These are phyloP conservation scores for Rhizomucor pusillus DNA, from an alignment of 371 early-diverging fungal genomes.

Conservation along the genomic window DNA sequence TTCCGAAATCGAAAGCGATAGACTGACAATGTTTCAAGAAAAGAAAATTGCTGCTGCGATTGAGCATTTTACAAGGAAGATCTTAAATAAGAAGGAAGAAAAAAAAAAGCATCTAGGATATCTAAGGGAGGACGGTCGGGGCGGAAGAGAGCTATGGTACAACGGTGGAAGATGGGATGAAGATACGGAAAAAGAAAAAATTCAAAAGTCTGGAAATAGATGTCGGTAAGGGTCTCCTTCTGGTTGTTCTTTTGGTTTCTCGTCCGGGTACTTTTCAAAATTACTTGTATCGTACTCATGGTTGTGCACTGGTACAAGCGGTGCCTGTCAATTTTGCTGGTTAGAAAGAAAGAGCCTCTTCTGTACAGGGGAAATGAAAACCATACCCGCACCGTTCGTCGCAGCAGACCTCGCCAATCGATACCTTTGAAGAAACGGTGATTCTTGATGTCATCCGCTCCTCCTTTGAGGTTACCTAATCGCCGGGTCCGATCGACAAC, in stretches of 20 bases:
- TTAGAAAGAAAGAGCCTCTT: not conserved
- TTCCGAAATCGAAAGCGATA: too few species aligned
- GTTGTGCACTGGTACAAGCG: constrained; percentile 58
- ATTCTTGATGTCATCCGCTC: constrained; percentile 64
- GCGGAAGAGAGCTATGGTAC: not conserved
- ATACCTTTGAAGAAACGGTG: constrained; percentile 88
- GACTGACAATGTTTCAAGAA: too few species aligned
- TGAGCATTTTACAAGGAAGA: too few species aligned
- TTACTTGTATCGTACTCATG: constrained; percentile 68
- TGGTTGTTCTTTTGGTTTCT: constrained; percentile 27
- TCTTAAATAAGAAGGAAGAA: too few species aligned
- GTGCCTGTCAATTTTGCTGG: constrained; percentile 49
- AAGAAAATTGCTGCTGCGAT: not conserved
- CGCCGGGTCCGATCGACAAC: constrained; percentile 77
- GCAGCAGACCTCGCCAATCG: constrained; percentile 79
- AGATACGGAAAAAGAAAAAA: not conserved
- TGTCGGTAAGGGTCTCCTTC: constrained; percentile 43
- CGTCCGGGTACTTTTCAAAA: constrained; percentile 67
- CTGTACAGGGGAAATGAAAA: too few species aligned
- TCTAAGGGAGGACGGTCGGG: too few species aligned
- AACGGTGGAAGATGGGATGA: not conserved
- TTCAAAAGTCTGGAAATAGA: constrained; percentile 45
- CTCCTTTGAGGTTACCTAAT: constrained; percentile 62
- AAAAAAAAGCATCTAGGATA: too few species aligned
- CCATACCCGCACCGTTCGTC: constrained; percentile 60